phyloP scores from a whole-genome alignment of 441 rosid species.

The Cnidoscolus chayamansa region DNA sequence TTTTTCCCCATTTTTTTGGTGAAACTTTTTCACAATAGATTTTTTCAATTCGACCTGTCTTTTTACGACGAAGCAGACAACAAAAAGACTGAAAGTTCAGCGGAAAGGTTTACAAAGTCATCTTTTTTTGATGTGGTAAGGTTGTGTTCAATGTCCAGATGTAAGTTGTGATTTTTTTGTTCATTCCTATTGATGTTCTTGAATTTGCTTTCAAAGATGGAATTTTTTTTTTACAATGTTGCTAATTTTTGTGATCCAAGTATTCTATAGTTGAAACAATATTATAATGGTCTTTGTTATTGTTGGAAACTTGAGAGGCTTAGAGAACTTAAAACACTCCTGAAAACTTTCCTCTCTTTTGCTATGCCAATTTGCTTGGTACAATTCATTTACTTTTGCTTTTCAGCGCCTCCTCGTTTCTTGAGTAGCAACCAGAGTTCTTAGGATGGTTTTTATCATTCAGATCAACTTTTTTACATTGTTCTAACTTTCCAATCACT shows the following conservation, averaged over 20 bases:
- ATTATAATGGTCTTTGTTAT: background rate
- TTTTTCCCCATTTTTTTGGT: constrained; percentile 27
- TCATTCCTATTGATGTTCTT: constrained; percentile 22
- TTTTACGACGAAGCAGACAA: constrained; percentile 63
- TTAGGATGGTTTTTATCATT: background rate
- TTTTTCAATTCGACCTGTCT: constrained; percentile 56
- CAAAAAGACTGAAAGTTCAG: constrained; percentile 58
- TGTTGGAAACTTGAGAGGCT: constrained; percentile 3
- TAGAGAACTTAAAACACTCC: background rate
- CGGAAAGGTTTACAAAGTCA: constrained; percentile 51
- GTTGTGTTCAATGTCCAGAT: constrained; percentile 32
- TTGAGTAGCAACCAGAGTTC: background rate
- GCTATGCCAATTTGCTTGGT: background rate
- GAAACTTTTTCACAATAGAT: constrained; percentile 54
- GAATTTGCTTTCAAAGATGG: background rate
- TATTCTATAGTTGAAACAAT: background rate
- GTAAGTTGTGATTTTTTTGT: constrained; percentile 27
- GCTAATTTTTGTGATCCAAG: background rate
- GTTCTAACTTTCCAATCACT: background rate
- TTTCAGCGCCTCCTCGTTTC: background rate
- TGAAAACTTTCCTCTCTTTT: background rate
- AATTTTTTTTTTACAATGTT: constrained; percentile 12
- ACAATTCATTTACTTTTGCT: background rate
- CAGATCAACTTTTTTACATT: background rate
- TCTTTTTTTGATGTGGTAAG: constrained; percentile 65